phyloP scores from a whole-genome alignment of 495 filamentous ascomycete species.

The Penicillium antarcticum region DNA sequence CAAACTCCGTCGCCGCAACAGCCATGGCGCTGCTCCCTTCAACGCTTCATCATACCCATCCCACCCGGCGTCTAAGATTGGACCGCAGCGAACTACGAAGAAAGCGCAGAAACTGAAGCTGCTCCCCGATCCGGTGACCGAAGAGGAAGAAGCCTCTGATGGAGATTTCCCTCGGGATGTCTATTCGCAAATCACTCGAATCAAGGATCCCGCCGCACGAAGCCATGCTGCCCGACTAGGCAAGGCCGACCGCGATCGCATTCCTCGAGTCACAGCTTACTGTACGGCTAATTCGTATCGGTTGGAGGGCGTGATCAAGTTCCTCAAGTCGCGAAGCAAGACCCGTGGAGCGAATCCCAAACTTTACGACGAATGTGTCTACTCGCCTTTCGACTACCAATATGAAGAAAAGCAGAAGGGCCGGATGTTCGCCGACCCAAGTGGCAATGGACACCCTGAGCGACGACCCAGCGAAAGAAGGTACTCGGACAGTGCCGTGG shows the following conservation, averaged over 20 bases:
- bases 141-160: slow-evolving; percentile 61
- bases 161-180: slow-evolving; percentile 94
- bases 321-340: slow-evolving; percentile 76
- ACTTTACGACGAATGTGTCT: slow-evolving; percentile 93
- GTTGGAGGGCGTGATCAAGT: slow-evolving; percentile 81
- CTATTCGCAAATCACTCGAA: slow-evolving; percentile 90
- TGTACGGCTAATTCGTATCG: slow-evolving; percentile 90
- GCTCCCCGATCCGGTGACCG: slow-evolving; percentile 82
- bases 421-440: slow-evolving; percentile 17
- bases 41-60: slow-evolving; percentile 38
- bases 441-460: slow-evolving; percentile 29
- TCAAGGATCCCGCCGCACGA: slow-evolving; percentile 92
- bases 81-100: slow-evolving; percentile 90
- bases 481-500: slow-evolving; percentile 61
- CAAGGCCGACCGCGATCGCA: slow-evolving; percentile 82
- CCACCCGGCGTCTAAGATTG: slow-evolving; percentile 68
- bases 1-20: slow-evolving; percentile 82
- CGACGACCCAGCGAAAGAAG: slow-evolving; percentile 53
- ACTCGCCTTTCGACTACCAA: slow-evolving; percentile 82
- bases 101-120: slow-evolving; percentile 95
- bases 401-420: slow-evolving; percentile 39
- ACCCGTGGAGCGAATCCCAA: slow-evolving; percentile 79
- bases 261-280: slow-evolving; percentile 93
- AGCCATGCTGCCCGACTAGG: slow-evolving; percentile 90
- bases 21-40: slow-evolving; percentile 67